Percentiles rank a stretch among this genome's conserved stretches.
Conservation (phyloP, 805 yeast species). For the Candida sithepensis region DNA sequence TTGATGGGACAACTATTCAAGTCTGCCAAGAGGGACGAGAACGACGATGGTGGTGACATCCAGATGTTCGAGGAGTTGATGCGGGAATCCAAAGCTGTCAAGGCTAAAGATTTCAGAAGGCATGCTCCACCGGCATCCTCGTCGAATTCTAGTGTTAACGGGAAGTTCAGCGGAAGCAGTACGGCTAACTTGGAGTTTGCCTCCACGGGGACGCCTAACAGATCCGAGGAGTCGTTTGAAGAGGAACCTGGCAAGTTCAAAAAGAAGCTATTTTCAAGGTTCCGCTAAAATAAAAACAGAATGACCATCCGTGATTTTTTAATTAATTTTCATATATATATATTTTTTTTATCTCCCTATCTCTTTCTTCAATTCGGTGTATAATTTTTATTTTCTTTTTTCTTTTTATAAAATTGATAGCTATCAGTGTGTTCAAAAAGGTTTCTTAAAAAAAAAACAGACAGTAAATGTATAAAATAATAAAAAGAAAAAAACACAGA, state of each 20-base stretch:
- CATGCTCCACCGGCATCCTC: constrained; percentile 8
- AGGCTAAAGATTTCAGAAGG: constrained; percentile 27
- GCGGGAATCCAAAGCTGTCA: constrained; percentile 31
- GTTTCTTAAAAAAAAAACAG: too few species aligned
- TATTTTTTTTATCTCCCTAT: not conserved
- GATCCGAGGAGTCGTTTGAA: constrained; percentile 2
- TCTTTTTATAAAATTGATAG: too few species aligned
- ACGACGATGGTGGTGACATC: constrained; percentile 69
- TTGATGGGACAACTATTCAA: constrained; percentile 62
- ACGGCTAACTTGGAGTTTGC: not conserved
- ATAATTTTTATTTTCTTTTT: too few species aligned
- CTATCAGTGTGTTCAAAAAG: too few species aligned
- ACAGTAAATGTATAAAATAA: too few species aligned
- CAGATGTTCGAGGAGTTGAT: constrained; percentile 65
- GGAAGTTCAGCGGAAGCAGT: not conserved
- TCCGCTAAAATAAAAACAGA: constrained; percentile 1
- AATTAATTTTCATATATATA: not conserved
- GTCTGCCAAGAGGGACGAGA: constrained; percentile 43
- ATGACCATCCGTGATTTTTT: not conserved
- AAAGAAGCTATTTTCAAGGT: constrained; percentile 12
- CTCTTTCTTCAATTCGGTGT: not conserved
- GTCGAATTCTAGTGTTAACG: not conserved
- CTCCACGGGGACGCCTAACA: not conserved
- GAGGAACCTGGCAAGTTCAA: constrained; percentile 3
- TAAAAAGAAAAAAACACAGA: too few species aligned